A percentile compares a stretch with the other conserved stretches of the same genome.
phyloP scores from a whole-genome alignment of 164 flowering plant genomes.

The Berberis vulgaris region DNA sequence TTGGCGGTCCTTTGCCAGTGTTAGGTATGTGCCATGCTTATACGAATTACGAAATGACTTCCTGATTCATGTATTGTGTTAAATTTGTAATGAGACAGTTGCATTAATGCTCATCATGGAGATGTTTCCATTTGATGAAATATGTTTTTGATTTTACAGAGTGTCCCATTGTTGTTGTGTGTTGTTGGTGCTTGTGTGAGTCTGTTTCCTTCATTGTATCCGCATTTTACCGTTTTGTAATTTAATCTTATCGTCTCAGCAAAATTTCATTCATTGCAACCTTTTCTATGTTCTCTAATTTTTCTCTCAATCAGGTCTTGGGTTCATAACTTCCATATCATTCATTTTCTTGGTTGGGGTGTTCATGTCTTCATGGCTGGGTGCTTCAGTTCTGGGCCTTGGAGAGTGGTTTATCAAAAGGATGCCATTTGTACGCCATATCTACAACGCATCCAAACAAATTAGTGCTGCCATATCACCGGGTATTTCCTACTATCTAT shows the following conservation, averaged over 20 bases:
- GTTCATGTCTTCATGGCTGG: conserved; percentile 84
- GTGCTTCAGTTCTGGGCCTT: conserved; percentile 60
- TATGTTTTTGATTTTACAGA: no score
- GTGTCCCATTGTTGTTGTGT: no score
- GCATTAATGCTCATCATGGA: no score
- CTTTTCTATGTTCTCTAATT: neutral
- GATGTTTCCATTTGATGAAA: no score
- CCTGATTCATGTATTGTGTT: no score
- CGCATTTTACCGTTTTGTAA: no score
- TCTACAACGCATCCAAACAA: conserved; percentile 77
- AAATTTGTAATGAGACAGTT: no score
- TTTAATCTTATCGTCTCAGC: neutral
- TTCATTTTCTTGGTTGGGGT: conserved; percentile 80
- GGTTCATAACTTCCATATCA: conserved; percentile 63
- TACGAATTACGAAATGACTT: no score
- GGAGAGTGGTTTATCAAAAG: conserved; percentile 83
- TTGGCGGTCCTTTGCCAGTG: no score
- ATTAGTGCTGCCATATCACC: conserved; percentile 79
- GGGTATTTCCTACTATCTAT: conserved; percentile 22
- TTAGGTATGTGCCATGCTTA: no score
- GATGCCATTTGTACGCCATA: conserved; percentile 80
- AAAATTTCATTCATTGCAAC: neutral
- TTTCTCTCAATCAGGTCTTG: conserved; percentile 41
- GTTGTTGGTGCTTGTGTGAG: no score
- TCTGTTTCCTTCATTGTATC: no score